Base-by-base conservation (phyloP, 441 rosid genomes). In the Brassica hybrid region DNA sequence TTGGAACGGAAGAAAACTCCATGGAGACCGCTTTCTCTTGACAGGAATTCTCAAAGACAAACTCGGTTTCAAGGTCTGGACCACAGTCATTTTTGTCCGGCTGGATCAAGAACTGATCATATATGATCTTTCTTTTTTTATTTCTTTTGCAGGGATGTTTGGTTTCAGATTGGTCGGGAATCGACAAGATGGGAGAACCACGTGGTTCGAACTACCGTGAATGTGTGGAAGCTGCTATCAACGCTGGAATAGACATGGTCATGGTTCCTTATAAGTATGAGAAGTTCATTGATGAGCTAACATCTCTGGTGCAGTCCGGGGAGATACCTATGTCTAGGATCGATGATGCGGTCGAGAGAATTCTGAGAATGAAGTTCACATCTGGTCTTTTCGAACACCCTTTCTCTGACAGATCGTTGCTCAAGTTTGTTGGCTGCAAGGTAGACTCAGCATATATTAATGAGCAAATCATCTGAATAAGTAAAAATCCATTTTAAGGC, bases 231-330 rank as follows among this genome's bases (percentile, higher is more conserved):
- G 38, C 84, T 78, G 86, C 95, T 19, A 79, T 91, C 73, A 90
- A 87, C 82, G 95, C 97, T 68, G 98, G 97, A 79, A 85, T 89
- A 2, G 98, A 93, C 86, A 86, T 93, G 98, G 97, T 93, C 63
- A 90, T 91, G 94, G 89, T 88, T 19, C 94, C 95, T 59, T 72
- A 12, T 43, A 86, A 79, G 76, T 85, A 84, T 59, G 76, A 86
- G 79, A 76, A 83, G 67, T 90, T 89, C 70, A 43, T 86, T 41
- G 82, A 85, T 19, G 85, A 87, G 76, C 41, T 91, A 77, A 76
- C 75, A 10, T 80, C 71, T 74, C 80, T 90, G 73, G 94, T 81
- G 54, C 83, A 87, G 83, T 85, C 88, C 18, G 90, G 93, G 48
- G 91, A 88, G 74, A 81, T 93, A 76, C 74, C 87, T 25, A 68